Percentiles rank a stretch among this genome's conserved stretches.
phyloP scores from a whole-genome alignment of 805 yeast species.

The Trichomonascus vanleenenianus region DNA sequence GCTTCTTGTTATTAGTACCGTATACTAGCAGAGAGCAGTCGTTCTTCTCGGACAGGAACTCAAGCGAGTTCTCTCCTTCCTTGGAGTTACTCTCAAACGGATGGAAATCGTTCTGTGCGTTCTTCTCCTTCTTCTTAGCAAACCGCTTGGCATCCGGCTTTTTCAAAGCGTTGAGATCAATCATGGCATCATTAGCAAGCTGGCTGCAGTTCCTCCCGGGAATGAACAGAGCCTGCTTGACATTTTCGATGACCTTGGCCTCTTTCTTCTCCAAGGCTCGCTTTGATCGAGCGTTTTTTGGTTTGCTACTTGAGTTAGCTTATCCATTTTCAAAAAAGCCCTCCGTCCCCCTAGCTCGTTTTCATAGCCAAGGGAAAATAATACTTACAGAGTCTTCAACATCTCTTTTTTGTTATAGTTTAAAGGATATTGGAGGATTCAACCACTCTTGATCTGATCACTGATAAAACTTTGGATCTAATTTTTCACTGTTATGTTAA shows the following conservation, averaged over 20 bases:
- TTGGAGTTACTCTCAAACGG: conserved; percentile 83
- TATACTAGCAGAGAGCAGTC: conserved; percentile 81
- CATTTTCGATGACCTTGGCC: conserved; percentile 81
- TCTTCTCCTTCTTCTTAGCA: conserved; percentile 45
- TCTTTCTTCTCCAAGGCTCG: conserved; percentile 87
- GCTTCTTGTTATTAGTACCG: conserved; percentile 74
- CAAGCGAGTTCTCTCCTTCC: conserved; percentile 40
- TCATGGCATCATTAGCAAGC: conserved; percentile 78
- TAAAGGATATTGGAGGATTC: not conserved
- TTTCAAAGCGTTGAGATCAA: conserved; percentile 81
- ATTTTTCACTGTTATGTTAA: too few species aligned
- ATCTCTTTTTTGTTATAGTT: conserved; percentile 12
- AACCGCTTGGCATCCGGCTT: conserved; percentile 87
- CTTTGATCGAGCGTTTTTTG: conserved; percentile 92
- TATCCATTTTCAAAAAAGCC: not conserved
- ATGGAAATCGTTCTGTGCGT: conserved; percentile 53
- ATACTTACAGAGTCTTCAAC: conserved; percentile 33
- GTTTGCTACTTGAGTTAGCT: conserved; percentile 26
- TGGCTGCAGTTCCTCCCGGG: conserved; percentile 82
- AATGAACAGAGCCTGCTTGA: conserved; percentile 81
- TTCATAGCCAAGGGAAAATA: not conserved
- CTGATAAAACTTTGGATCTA: too few species aligned
- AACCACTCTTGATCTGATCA: too few species aligned
- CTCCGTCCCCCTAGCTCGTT: not conserved
- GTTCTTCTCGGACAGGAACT: conserved; percentile 91